phyloP scores from a whole-genome alignment of 2,329 filamentous ascomycete species.

The Phoma sp. region DNA sequence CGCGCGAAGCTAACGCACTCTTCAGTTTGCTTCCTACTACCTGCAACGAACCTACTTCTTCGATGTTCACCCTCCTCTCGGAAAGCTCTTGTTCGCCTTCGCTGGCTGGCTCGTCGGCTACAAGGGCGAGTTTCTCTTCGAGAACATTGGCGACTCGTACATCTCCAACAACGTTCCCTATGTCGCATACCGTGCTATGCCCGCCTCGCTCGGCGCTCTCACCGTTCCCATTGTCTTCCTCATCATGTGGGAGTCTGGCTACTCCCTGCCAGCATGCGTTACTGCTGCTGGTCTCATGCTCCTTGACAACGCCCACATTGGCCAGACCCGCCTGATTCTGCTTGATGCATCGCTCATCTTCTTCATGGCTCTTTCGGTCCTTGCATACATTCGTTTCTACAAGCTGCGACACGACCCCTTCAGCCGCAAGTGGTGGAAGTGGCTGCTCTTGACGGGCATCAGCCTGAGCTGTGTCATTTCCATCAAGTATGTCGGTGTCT shows the following conservation, averaged over 20 bases:
- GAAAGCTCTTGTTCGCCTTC: slow-evolving; percentile 95
- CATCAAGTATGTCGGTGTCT: slow-evolving; percentile 95
- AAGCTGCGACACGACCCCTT: slow-evolving; percentile 91
- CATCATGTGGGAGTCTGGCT: slow-evolving; percentile 99
- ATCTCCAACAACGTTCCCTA: slow-evolving; percentile 97
- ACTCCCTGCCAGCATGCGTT: slow-evolving; percentile 90
- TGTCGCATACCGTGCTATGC: slow-evolving; percentile 91
- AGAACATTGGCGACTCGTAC: slow-evolving; percentile 99
- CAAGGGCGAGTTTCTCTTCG: slow-evolving; percentile 96
- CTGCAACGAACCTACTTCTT: slow-evolving; percentile 99
- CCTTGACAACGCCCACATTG: slow-evolving; percentile 97
- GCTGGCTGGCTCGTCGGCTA: slow-evolving; percentile 98
- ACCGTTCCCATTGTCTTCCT: slow-evolving; percentile 93
- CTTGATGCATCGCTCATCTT: slow-evolving; percentile 93
- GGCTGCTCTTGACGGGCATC: slow-evolving; percentile 94
- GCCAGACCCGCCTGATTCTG: slow-evolving; percentile 92
- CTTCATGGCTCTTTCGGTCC: slow-evolving; percentile 92
- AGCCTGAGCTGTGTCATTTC: slow-evolving; percentile 96
- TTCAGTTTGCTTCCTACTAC: slow-evolving; percentile 70
- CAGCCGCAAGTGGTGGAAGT: slow-evolving; percentile 99
- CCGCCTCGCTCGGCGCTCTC: slow-evolving; percentile 86
- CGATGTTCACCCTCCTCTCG: slow-evolving; percentile 97
- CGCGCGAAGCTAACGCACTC: slow-evolving; percentile 25
- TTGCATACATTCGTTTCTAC: slow-evolving; percentile 97
- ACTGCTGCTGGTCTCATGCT: slow-evolving; percentile 85